Conservation (phyloP, 345 rosid species). For the Moricandia moricandioides region DNA sequence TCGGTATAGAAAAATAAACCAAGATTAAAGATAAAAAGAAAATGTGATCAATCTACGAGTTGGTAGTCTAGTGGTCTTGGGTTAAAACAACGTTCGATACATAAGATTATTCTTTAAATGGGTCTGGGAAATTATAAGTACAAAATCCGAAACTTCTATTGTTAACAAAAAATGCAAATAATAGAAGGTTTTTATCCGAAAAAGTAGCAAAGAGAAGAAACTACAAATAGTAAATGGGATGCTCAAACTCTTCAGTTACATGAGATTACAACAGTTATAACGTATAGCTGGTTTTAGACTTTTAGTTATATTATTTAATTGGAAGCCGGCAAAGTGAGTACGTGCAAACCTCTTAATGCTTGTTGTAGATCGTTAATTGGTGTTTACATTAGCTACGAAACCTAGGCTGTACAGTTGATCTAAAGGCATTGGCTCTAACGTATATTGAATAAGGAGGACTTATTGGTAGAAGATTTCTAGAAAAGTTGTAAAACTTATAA, state of each 20-base stretch:
- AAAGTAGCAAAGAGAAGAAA: neutral
- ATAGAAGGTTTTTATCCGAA: neutral
- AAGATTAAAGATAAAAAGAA: neutral
- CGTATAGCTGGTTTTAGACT: neutral
- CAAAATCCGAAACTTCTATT: neutral
- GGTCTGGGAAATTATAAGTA: neutral
- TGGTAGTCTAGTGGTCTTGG: neutral
- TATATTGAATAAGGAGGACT: no score
- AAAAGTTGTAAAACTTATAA: no score
- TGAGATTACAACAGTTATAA: neutral
- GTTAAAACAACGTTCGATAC: neutral
- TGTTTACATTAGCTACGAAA: neutral
- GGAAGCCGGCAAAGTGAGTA: conserved; percentile 24
- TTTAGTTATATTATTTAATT: neutral
- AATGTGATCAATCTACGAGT: neutral
- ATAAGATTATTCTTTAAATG: neutral
- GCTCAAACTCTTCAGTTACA: conserved; percentile 4
- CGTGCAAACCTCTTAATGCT: conserved; percentile 29
- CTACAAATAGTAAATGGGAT: neutral
- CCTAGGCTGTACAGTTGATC: no score
- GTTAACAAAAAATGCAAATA: neutral
- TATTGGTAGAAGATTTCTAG: no score
- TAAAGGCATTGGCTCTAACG: no score
- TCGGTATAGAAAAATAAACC: neutral
- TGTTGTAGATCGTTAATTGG: neutral